These are phyloP conservation scores for Aspergillus asperescens DNA, from an alignment of 495 filamentous ascomycete genomes.

Conservation along the genomic window DNA sequence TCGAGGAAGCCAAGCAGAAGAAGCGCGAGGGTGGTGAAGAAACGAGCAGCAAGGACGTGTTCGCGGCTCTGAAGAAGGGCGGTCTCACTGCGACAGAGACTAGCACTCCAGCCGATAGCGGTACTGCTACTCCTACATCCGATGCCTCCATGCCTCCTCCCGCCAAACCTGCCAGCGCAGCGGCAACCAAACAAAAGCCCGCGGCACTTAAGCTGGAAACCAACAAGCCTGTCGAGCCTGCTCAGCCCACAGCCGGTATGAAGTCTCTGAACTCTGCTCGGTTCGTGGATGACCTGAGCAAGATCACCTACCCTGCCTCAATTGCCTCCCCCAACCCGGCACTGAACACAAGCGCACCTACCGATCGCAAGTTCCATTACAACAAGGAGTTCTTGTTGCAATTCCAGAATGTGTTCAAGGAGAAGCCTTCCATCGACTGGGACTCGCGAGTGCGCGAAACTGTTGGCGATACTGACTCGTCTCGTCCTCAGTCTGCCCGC, in stretches of 20 bases:
- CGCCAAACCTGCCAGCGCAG: slow-evolving; percentile 44
- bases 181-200: slow-evolving; percentile 61
- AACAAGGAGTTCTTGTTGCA: slow-evolving; percentile 95
- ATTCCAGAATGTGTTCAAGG: slow-evolving; percentile 88
- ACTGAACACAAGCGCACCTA: slow-evolving; percentile 67
- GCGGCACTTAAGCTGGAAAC: slow-evolving; percentile 78
- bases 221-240: slow-evolving; percentile 74
- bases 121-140: slow-evolving; percentile 51
- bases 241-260: slow-evolving; percentile 86
- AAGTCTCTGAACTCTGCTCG: slow-evolving; percentile 85
- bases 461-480: slow-evolving; percentile 71
- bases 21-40: slow-evolving; percentile 40
- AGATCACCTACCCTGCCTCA: slow-evolving; percentile 68
- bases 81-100: slow-evolving; percentile 41
- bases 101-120: slow-evolving; percentile 50
- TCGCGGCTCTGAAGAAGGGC: slow-evolving; percentile 54
- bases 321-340: slow-evolving; percentile 86
- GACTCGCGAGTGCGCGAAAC: slow-evolving; percentile 75
- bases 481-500: slow-evolving; percentile 66
- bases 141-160: slow-evolving; percentile 52
- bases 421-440: slow-evolving; percentile 92
- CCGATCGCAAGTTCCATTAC: slow-evolving; percentile 85
- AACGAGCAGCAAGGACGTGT: slow-evolving; percentile 40
- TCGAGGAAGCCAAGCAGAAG: slow-evolving; percentile 49
- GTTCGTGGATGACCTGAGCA: slow-evolving; percentile 65